Evolutionary conservation across 2,329 filamentous ascomycete genomes (phyloP), one percentile per base, ranked within the genome.

Genomic region (Aspergillus aculeatinus): DNA sequence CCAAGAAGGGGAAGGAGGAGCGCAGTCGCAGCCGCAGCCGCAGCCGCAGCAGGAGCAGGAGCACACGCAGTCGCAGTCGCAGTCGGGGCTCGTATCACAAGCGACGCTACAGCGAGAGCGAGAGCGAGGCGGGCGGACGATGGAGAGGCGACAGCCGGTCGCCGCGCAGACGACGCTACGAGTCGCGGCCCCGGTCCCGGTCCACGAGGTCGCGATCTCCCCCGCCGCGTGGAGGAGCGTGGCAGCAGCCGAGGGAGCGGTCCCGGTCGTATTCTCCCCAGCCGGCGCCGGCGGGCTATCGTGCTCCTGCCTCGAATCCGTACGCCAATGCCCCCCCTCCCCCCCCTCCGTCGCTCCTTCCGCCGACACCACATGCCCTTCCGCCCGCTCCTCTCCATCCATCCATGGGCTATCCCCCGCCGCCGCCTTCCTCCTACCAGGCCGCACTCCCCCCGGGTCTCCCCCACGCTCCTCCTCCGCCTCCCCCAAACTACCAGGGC

Each of bases 51-150:
- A 12, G 39, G 5, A 19, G 39, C 39, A 35, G 33, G 33, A 35
- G 33, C 14, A 16, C 33, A 4, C 33, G 33, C 79, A 82, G 52
- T 79, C 81, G 0, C 77, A 85, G 68, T 79, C 81, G 0, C 77
- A 85, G 68, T 71, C 80, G 66, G 77, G 82, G 56, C 80, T 80
- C 2, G 78, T 35, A 35, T 35, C 62, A 65, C 48, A 78, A 75
- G 57, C 71, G 74, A 53, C 74, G 77, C 44, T 76, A 79, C 63
- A 79, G 76, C 61, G 69, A 73, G 56, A 78, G 74, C 11, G 69
- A 68, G 56, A 73, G 70, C 50, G 66, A 71, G 25, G 70, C 68
- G 51, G 62, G 67, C 25, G 70, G 72, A 16, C 64, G 63, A 55
- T 72, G 73, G 10, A 67, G 68, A 14, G 16, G 14, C 16, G 39